phyloP scores from a whole-genome alignment of 805 yeast genomes.

The Saccharomycopsis oosterbeekiorum region DNA sequence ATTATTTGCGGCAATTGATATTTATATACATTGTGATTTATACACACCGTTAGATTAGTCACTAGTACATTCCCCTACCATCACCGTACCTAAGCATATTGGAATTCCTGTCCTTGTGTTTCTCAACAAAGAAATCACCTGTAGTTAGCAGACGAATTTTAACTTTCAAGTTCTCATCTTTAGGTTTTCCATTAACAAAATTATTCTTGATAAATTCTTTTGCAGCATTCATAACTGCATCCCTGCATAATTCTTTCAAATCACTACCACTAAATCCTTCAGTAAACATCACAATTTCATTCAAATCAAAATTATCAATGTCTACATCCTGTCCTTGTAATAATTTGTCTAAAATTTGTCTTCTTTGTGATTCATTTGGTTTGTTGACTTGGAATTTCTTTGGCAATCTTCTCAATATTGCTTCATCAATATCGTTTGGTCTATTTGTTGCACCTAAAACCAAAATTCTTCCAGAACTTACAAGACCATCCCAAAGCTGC shows the following conservation, averaged over 20 bases:
- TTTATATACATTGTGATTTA: no score
- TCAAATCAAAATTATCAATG: slow-evolving; percentile 43
- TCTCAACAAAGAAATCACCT: slow-evolving; percentile 46
- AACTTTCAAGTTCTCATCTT: slow-evolving; percentile 28
- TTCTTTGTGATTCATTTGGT: slow-evolving; percentile 62
- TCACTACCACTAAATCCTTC: slow-evolving; percentile 86
- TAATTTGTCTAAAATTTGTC: slow-evolving; percentile 58
- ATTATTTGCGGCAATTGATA: no score
- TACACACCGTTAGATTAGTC: not conserved
- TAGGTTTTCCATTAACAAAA: slow-evolving; percentile 31
- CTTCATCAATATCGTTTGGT: slow-evolving; percentile 83
- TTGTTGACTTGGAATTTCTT: slow-evolving; percentile 71
- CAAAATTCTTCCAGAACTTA: slow-evolving; percentile 67
- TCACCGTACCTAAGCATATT: slow-evolving; percentile 9
- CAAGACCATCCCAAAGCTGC: slow-evolving; percentile 94
- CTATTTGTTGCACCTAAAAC: slow-evolving; percentile 94
- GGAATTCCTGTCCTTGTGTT: slow-evolving; percentile 18
- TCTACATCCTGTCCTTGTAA: slow-evolving; percentile 59
- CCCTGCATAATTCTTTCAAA: slow-evolving; percentile 81
- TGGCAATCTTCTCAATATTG: slow-evolving; percentile 88
- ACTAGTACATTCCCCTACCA: not conserved
- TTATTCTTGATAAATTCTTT: slow-evolving; percentile 70
- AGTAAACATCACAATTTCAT: slow-evolving; percentile 50
- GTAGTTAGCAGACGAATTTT: slow-evolving; percentile 55
- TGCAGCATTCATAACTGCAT: slow-evolving; percentile 85